Evolutionary conservation across 495 filamentous ascomycete genomes (phyloP), one percentile per base, ranked within the genome.

Genomic region (Aspergillus asperescens): DNA sequence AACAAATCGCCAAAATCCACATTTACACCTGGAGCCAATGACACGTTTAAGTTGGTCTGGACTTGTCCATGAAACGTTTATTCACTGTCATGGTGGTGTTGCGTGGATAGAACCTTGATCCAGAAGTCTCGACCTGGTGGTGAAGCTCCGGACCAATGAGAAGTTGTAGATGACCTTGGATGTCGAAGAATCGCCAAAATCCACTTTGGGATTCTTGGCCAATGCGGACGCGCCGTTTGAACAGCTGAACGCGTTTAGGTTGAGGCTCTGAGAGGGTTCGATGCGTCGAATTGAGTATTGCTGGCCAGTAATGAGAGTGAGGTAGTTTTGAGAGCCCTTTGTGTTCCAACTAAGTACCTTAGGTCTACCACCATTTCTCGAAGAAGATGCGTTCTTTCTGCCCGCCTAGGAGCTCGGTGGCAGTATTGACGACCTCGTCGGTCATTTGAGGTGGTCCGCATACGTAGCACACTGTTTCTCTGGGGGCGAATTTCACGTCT

Each of bases 301-400:
- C 32, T 15, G 32, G 32, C 5, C 3, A 3, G 8, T 7, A 10
- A 7, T 31, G 15, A 39, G 7, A 15, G 10, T 27, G 20, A 23
- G 31, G 18, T 22, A 2, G 48, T 19, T 52, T 48, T 55, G 13
- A 5, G 25, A 9, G 25, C 5, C 9, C 4, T 28, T 28, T 28
- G 9, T 28, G 25, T 4, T 5, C 25, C n/a, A n/a, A n/a, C n/a
- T n/a, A n/a, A 28, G 25, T 4, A 28, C 9, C 25, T 48, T 39
- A n/a, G 4, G 4, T 42, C 59, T 48, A 93, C 90, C 90, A 95
- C 90, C 89, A 95, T 58, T 88, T 92, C 69, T 95, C 90, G 60
- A 77, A 92, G 29, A 90, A 66, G 0, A 94, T 84, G 18, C 78
- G 73, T 25, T 79, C 65, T 28, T 68, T 64, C 87, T 79, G 4